phyloP scores from a whole-genome alignment of 169 alveolate species.

The Condylostoma magnum region DNA sequence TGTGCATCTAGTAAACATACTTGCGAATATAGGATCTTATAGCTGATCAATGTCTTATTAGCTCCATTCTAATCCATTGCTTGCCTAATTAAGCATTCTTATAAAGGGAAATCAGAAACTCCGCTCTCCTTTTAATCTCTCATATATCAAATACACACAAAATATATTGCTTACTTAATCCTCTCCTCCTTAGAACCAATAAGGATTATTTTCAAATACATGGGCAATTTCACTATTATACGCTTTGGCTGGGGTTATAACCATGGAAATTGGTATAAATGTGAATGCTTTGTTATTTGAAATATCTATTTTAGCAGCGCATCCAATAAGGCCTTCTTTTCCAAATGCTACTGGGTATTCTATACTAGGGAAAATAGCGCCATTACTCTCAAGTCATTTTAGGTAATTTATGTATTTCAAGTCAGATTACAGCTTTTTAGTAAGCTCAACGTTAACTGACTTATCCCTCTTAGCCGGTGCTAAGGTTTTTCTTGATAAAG shows the following conservation, averaged over 20 bases:
- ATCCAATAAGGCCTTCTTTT: constrained; percentile 16
- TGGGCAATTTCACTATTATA: constrained; percentile 2
- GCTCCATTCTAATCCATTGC: neutral
- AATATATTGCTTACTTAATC: neutral
- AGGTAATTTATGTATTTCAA: neutral
- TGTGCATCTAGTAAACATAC: neutral
- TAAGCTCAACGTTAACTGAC: constrained; percentile 15
- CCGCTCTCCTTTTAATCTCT: constrained; percentile 6
- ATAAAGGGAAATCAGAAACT: constrained; percentile 26
- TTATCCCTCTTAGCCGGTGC: neutral
- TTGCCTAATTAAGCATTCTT: neutral
- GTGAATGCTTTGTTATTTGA: constrained; percentile 9
- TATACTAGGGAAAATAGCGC: constrained; percentile 19
- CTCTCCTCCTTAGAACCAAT: neutral
- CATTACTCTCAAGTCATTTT: neutral
- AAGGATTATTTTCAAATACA: neutral
- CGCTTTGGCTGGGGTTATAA: neutral
- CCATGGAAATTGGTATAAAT: neutral
- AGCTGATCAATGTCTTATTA: neutral
- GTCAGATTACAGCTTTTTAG: neutral
- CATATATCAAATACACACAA: constrained; percentile 10
- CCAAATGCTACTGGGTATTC: constrained; percentile 37
- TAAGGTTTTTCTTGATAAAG: constrained; percentile 21
- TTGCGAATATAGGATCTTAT: constrained; percentile 5
- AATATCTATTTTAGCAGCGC: constrained; percentile 2